These are phyloP conservation scores for Wickerhamomyces alni DNA, from an alignment of 805 yeast genomes.

Conservation along the genomic window DNA sequence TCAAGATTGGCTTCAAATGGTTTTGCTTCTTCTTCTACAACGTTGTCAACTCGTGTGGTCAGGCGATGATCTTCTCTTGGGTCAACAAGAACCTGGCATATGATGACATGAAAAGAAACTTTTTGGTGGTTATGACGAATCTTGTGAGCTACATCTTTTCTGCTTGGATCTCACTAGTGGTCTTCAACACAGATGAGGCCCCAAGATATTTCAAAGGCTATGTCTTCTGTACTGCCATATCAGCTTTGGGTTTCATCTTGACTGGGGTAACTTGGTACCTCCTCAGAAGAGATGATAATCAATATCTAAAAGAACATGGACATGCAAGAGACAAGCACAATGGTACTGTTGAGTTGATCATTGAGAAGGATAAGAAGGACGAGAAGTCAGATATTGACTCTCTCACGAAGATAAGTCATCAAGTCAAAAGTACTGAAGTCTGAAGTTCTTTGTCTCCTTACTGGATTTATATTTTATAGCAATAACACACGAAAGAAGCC, in stretches of 20 bases:
- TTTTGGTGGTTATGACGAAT: slow-evolving; percentile 35
- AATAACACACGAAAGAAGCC: too few relatives aligned
- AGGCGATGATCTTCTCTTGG: slow-evolving; percentile 53
- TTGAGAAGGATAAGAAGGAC: too few relatives aligned
- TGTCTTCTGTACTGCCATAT: slow-evolving; percentile 28
- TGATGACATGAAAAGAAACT: slow-evolving; percentile 28
- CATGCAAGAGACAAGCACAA: not conserved
- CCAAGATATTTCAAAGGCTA: slow-evolving; percentile 32
- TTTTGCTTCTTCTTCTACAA: slow-evolving; percentile 39
- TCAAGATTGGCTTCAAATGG: slow-evolving; percentile 45
- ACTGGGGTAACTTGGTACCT: not conserved
- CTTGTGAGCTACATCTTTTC: slow-evolving; percentile 35
- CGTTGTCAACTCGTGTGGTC: slow-evolving; percentile 48
- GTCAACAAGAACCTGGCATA: slow-evolving; percentile 38
- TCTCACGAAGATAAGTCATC: too few relatives aligned
- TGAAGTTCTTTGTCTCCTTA: too few relatives aligned
- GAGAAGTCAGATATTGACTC: too few relatives aligned
- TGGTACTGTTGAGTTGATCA: not conserved
- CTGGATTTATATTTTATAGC: too few relatives aligned
- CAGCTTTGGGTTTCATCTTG: slow-evolving; percentile 3
- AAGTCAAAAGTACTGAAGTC: too few relatives aligned
- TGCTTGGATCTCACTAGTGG: slow-evolving; percentile 36
- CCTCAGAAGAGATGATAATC: slow-evolving; percentile 2
- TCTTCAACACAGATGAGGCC: slow-evolving; percentile 32
- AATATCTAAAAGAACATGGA: not conserved